Conservation (phyloP, 2,329 filamentous ascomycete genomes). For the Fusarium multiceps region DNA sequence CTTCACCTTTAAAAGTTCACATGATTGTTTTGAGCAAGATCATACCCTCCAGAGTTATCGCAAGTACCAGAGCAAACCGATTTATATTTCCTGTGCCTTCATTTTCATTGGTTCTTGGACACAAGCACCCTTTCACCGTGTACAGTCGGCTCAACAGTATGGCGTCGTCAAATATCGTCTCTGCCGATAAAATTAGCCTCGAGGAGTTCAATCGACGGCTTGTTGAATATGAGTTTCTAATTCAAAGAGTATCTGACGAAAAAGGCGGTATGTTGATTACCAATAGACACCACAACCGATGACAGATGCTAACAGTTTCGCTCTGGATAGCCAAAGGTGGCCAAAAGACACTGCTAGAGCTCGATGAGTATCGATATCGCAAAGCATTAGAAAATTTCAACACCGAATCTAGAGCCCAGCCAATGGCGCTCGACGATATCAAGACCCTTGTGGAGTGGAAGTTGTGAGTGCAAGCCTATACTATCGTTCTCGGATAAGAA, state of each 20-base stretch:
- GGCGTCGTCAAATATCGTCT: conserved; percentile 18
- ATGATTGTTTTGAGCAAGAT: not conserved
- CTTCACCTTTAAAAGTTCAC: conserved; percentile 3
- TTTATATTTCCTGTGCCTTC: not conserved
- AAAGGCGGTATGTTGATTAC: conserved; percentile 56
- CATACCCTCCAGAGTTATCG: not conserved
- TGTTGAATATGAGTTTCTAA: conserved; percentile 53
- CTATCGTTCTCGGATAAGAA: not conserved
- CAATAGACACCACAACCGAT: not conserved
- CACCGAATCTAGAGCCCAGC: conserved; percentile 46
- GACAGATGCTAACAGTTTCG: conserved; percentile 8
- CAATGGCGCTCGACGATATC: conserved; percentile 68
- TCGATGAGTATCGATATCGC: conserved; percentile 71
- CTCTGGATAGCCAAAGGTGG: conserved; percentile 57
- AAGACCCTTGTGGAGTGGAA: conserved; percentile 76
- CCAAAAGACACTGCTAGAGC: conserved; percentile 63
- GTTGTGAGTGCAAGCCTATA: conserved; percentile 61
- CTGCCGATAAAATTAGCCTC: conserved; percentile 43
- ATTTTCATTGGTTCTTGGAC: not conserved
- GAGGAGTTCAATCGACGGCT: conserved; percentile 53
- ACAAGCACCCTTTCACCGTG: not conserved
- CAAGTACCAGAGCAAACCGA: not conserved
- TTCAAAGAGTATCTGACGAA: conserved; percentile 57
- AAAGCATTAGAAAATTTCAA: conserved; percentile 62
- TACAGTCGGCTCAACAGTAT: conserved; percentile 19